Conservation (phyloP, 768 basidiomycete species). For the Rhodotorula paludigena region DNA sequence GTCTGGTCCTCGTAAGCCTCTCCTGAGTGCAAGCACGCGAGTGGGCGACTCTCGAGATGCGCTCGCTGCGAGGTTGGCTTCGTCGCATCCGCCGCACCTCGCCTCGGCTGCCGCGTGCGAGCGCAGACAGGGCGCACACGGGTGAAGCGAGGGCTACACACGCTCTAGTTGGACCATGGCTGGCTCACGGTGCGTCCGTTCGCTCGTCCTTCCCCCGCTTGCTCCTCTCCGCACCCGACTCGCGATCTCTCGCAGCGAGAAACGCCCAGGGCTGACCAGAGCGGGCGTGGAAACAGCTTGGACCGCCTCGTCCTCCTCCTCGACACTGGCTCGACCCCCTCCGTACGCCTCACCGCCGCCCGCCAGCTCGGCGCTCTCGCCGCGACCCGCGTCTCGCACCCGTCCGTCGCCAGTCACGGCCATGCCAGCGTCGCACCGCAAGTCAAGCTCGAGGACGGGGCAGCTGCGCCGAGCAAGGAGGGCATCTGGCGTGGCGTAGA, state of each 20-base stretch:
- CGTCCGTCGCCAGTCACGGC: constrained; percentile 17
- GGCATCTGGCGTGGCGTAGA: constrained; percentile 41
- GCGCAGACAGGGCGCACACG: no score
- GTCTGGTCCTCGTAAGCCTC: background rate
- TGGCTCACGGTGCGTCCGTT: no score
- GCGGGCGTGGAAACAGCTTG: constrained; percentile 50
- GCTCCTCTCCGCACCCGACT: background rate
- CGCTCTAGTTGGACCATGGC: no score
- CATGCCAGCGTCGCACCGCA: constrained; percentile 46
- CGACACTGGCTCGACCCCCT: constrained; percentile 85
- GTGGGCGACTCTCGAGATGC: no score
- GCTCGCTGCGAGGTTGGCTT: no score
- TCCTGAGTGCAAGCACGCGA: no score
- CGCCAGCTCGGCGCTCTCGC: constrained; percentile 92
- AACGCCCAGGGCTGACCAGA: background rate
- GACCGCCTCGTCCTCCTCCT: constrained; percentile 93
- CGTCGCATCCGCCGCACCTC: no score
- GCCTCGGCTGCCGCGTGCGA: no score
- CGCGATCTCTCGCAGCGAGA: no score
- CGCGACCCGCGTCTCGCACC: constrained; percentile 66
- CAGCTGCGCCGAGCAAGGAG: background rate
- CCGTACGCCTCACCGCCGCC: constrained; percentile 89
- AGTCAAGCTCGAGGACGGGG: constrained; percentile 26
- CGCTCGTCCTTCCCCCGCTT: no score
- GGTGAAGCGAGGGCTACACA: no score